Evolutionary conservation across 192 early-diverging fungal species (phyloP).

Genomic region (Coemansia sp.): DNA sequence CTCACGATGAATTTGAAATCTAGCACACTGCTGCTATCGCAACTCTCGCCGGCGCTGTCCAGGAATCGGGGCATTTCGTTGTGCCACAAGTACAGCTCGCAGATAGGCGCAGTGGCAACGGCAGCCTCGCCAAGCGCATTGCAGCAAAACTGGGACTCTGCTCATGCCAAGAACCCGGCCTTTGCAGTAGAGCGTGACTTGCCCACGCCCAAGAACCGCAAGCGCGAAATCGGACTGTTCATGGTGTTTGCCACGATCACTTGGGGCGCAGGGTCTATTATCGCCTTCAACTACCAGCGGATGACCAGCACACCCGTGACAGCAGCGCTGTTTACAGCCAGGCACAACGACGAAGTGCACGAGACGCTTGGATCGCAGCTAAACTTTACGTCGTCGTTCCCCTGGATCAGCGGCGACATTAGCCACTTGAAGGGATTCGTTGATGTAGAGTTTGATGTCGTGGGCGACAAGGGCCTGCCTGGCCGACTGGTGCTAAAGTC

Average conservation of each 20-base stretch:
- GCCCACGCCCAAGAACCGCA: slow-evolving; percentile 42
- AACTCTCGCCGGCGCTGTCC: not conserved
- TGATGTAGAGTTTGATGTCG: slow-evolving; percentile 49
- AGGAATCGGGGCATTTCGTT: not conserved
- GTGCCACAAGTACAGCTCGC: slow-evolving; percentile 11
- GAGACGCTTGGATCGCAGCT: slow-evolving; percentile 40
- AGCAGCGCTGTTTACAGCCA: slow-evolving; percentile 47
- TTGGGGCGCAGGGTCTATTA: slow-evolving; percentile 45
- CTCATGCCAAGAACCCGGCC: slow-evolving; percentile 48
- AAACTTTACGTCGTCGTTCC: slow-evolving; percentile 48
- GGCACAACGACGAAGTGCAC: slow-evolving; percentile 44
- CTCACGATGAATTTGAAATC: slow-evolving; percentile 1
- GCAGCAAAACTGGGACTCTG: slow-evolving; percentile 36
- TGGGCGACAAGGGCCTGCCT: slow-evolving; percentile 36
- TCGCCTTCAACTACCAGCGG: slow-evolving; percentile 57
- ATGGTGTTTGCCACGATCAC: slow-evolving; percentile 37
- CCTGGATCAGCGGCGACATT: slow-evolving; percentile 55
- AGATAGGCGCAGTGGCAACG: slow-evolving; percentile 5
- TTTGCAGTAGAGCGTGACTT: slow-evolving; percentile 53
- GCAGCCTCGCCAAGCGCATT: not conserved
- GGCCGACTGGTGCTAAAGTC: slow-evolving; percentile 48
- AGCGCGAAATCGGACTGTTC: slow-evolving; percentile 48
- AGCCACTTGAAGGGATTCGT: slow-evolving; percentile 54
- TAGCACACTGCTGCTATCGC: not conserved
- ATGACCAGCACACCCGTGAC: slow-evolving; percentile 56